Evolutionary conservation across 1,139 yeast genomes (phyloP).

Genomic region (Hemisphaericaspora lyxosophila): DNA sequence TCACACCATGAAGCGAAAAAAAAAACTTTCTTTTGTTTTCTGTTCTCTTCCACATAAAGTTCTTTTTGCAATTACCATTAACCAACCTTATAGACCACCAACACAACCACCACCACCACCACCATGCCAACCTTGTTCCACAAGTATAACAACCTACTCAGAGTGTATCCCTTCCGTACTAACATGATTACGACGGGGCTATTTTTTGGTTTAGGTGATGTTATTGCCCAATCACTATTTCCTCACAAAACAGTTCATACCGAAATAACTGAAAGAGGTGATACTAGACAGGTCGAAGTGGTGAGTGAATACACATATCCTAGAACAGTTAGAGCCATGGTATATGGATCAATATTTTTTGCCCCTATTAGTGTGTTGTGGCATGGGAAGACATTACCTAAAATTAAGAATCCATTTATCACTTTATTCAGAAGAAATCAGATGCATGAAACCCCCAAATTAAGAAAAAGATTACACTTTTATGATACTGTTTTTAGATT

Average conservation of each 20-base stretch:
- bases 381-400: constrained; percentile 59
- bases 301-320: constrained; percentile 8
- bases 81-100: no score
- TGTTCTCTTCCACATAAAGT: neutral
- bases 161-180: constrained; percentile 51
- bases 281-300: constrained; percentile 5
- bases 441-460: constrained; percentile 11
- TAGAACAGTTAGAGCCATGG: constrained; percentile 63
- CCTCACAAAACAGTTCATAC: constrained; percentile 25
- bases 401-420: constrained; percentile 44
- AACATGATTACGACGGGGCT: constrained; percentile 58
- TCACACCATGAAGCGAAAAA: neutral
- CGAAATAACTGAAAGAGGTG: constrained; percentile 16
- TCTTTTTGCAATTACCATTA: neutral
- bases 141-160: constrained; percentile 41
- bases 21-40: neutral
- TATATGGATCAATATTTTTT: constrained; percentile 76
- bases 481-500: constrained; percentile 40
- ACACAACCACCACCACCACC: neutral
- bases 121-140: constrained; percentile 26
- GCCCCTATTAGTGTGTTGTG: constrained; percentile 74
- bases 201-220: constrained; percentile 75
- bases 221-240: constrained; percentile 63
- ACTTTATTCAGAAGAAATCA: constrained; percentile 8
- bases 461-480: constrained; percentile 20